A percentile compares a stretch with the other conserved stretches of the same genome.
Evolutionary conservation across 2,329 filamentous ascomycete species (phyloP).

Genomic region (Gyromitra esculenta): DNA sequence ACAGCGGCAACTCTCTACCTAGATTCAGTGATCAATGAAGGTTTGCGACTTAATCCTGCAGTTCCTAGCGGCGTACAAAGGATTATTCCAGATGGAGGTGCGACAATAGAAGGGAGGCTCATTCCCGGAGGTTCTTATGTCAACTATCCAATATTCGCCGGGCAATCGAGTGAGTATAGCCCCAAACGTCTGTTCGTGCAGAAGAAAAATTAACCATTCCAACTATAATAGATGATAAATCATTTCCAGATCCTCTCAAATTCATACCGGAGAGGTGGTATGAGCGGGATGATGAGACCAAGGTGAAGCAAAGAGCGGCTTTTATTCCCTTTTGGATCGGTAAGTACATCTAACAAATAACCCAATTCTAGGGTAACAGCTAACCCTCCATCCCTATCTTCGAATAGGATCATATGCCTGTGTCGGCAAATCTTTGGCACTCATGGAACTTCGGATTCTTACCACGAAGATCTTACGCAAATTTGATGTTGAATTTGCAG

Average conservation of each 20-base stretch:
- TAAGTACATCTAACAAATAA: slow-evolving; percentile 1
- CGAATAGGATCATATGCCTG: slow-evolving; percentile 13
- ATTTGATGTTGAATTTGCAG: slow-evolving; percentile 1
- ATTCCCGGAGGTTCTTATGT: background rate
- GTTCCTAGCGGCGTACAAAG: slow-evolving; percentile 3
- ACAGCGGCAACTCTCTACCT: slow-evolving; percentile 9
- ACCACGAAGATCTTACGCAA: slow-evolving; percentile 15
- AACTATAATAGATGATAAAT: slow-evolving; percentile 1
- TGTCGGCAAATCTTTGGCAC: slow-evolving; percentile 30
- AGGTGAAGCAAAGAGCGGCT: slow-evolving; percentile 14
- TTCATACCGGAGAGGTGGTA: slow-evolving; percentile 30
- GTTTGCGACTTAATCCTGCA: slow-evolving; percentile 6
- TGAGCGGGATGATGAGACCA: slow-evolving; percentile 15
- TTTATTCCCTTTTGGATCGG: slow-evolving; percentile 41
- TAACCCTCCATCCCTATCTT: background rate
- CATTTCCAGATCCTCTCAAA: slow-evolving; percentile 6
- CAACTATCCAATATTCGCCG: slow-evolving; percentile 3
- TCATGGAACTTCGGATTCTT: slow-evolving; percentile 18
- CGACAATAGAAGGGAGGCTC: background rate
- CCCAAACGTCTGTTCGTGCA: background rate
- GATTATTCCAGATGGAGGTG: slow-evolving; percentile 5
- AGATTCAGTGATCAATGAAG: slow-evolving; percentile 20
- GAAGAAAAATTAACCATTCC: background rate
- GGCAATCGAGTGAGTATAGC: slow-evolving; percentile 7
- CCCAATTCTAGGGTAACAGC: too few species aligned